Evolutionary conservation across 495 filamentous ascomycete species (phyloP).

Genomic region (Xylaria acuta): DNA sequence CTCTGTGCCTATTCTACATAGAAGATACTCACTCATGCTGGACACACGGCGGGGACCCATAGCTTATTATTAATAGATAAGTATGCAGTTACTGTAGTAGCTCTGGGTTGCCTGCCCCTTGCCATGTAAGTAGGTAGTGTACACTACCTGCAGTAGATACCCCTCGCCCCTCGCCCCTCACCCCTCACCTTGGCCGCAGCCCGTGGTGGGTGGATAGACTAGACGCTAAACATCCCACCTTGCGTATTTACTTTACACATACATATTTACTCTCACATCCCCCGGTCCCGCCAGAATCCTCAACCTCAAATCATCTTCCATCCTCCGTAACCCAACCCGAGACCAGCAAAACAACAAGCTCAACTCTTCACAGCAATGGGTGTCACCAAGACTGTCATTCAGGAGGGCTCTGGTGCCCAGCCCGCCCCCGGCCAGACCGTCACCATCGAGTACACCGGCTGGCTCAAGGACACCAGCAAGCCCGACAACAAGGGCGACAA

Average conservation of each 20-base stretch:
- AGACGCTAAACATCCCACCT: slow-evolving; percentile 31
- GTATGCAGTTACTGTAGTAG: too few species aligned
- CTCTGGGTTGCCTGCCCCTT: neutral
- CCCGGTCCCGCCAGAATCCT: slow-evolving; percentile 4
- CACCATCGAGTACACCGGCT: slow-evolving; percentile 84
- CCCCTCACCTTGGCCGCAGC: neutral
- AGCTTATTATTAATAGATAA: neutral
- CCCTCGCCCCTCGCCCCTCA: neutral
- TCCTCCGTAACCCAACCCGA: neutral
- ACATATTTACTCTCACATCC: slow-evolving; percentile 5
- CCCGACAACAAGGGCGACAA: slow-evolving; percentile 54
- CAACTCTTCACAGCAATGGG: slow-evolving; percentile 48
- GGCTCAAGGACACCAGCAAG: slow-evolving; percentile 68
- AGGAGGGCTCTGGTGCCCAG: slow-evolving; percentile 54
- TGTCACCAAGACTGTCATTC: slow-evolving; percentile 53
- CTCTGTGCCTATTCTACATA: neutral
- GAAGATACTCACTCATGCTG: neutral
- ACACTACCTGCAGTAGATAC: neutral
- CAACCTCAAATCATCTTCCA: slow-evolving; percentile 5
- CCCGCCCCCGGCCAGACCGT: slow-evolving; percentile 70
- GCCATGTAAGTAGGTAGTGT: too few species aligned
- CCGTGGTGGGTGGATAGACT: neutral
- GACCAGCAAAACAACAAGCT: neutral
- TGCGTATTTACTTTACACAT: neutral
- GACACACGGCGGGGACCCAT: neutral